These are phyloP conservation scores for Emergomyces orientalis DNA, from an alignment of 2,329 filamentous ascomycete species.

Conservation along the genomic window DNA sequence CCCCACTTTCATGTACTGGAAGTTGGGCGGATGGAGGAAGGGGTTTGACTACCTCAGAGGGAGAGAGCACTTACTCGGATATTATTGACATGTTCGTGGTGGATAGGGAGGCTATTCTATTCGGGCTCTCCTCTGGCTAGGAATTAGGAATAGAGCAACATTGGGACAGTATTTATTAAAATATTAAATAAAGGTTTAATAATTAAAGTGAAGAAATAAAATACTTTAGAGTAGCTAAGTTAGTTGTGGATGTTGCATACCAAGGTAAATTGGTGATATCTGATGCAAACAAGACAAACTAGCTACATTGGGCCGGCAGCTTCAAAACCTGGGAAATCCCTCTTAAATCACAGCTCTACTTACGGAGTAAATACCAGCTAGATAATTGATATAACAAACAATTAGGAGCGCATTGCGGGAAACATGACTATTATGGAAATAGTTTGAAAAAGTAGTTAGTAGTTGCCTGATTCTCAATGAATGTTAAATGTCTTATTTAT, in stretches of 20 bases:
- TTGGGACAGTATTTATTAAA: not conserved
- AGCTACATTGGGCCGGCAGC: not conserved
- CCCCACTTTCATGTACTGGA: not conserved
- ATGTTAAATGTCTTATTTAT: no score
- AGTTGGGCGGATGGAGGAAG: not conserved
- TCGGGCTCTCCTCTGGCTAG: not conserved
- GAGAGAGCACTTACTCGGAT: not conserved
- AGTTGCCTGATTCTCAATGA: not conserved
- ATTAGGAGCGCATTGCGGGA: not conserved
- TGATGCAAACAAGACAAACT: slow-evolving; percentile 2
- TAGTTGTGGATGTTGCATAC: not conserved
- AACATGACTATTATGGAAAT: no score
- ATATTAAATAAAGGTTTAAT: no score
- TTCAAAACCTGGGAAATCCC: not conserved
- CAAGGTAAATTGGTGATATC: not conserved
- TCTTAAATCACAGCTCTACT: no score
- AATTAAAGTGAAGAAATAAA: no score
- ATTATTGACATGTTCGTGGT: slow-evolving; percentile 4
- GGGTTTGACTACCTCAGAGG: not conserved
- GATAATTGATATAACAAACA: no score
- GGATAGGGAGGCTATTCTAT: not conserved
- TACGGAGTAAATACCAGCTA: not conserved
- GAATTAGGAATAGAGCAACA: not conserved
- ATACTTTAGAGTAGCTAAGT: no score
- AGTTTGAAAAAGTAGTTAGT: no score